phyloP scores from a whole-genome alignment of 2,329 filamentous ascomycete species.

The Fonsecaea pedrosoi region DNA sequence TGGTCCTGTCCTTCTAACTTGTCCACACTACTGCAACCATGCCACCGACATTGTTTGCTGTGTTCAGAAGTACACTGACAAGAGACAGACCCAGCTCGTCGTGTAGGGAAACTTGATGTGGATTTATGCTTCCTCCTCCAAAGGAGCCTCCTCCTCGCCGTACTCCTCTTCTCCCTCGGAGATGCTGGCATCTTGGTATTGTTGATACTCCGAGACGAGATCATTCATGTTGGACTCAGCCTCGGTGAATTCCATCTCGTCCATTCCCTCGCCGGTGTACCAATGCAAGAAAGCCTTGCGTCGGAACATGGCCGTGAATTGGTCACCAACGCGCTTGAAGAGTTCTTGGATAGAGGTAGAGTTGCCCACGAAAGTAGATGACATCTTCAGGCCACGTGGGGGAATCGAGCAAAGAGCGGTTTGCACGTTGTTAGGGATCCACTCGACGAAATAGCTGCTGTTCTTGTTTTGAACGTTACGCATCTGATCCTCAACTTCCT shows the following conservation, averaged over 20 bases:
- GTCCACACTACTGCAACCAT: conserved; percentile 13
- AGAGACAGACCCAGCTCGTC: conserved; percentile 1
- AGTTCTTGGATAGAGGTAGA: conserved; percentile 99
- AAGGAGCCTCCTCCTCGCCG: conserved; percentile 38
- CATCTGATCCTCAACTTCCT: conserved; percentile 99
- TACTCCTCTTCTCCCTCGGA: conserved; percentile 98
- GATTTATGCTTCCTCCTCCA: conserved; percentile 38
- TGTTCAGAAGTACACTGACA: conserved; percentile 12
- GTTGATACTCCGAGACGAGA: conserved; percentile 98
- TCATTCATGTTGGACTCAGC: conserved; percentile 99
- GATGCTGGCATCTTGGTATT: conserved; percentile 98
- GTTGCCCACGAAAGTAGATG: conserved; percentile 98
- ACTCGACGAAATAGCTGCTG: conserved; percentile 99
- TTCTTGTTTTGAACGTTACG: conserved; percentile 99
- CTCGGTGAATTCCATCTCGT: conserved; percentile 99
- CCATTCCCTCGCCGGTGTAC: conserved; percentile 99
- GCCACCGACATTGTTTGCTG: conserved; percentile 12
- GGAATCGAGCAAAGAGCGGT: conserved; percentile 99
- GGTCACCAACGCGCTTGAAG: conserved; percentile 99
- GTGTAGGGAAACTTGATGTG: neutral
- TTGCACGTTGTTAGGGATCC: conserved; percentile 99
- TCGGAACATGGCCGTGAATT: conserved; percentile 99
- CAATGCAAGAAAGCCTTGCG: conserved; percentile 99
- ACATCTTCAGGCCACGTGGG: conserved; percentile 98
- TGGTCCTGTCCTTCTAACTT: conserved; percentile 20